Evolutionary conservation across 202 grass and related monocot genomes (phyloP).

Genomic region (Zoysia matrella): DNA sequence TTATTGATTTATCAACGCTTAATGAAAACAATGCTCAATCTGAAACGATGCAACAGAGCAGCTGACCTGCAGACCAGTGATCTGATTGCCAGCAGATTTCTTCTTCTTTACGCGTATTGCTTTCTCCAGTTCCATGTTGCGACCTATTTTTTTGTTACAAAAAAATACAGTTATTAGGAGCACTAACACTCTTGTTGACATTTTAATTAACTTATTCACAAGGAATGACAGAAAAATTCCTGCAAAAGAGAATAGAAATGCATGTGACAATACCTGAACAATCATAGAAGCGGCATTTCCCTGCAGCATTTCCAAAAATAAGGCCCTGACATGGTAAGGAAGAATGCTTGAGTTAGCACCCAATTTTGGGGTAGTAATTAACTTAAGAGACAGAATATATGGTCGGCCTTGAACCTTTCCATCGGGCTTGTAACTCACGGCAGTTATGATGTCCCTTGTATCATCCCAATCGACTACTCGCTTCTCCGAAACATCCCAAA

Average conservation of each 20-base stretch:
- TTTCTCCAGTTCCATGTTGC: conserved; percentile 51
- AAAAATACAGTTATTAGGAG: neutral
- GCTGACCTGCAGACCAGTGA: conserved; percentile 72
- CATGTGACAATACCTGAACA: conserved; percentile 50
- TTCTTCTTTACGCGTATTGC: conserved; percentile 52
- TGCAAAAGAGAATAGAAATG: neutral
- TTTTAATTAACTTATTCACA: neutral
- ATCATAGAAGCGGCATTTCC: conserved; percentile 78
- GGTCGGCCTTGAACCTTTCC: conserved; percentile 53
- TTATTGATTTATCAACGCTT: neutral
- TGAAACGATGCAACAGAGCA: neutral
- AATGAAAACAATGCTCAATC: neutral
- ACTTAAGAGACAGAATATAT: conserved; percentile 1
- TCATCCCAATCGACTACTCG: conserved; percentile 71
- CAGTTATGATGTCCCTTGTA: conserved; percentile 62
- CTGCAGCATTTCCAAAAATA: conserved; percentile 67
- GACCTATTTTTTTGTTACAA: conserved; percentile 32
- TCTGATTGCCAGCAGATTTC: conserved; percentile 55
- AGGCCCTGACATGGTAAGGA: conserved; percentile 49
- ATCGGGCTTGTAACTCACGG: conserved; percentile 67
- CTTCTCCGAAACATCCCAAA: conserved; percentile 70
- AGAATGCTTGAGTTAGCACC: conserved; percentile 14
- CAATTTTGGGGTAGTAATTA: conserved; percentile 15
- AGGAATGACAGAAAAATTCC: neutral
- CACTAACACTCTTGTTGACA: neutral